A percentile compares a stretch with the other conserved stretches of the same genome.
These are phyloP conservation scores for Saraca asoca DNA, from an alignment of 331 rosid genomes.

Conservation along the genomic window DNA sequence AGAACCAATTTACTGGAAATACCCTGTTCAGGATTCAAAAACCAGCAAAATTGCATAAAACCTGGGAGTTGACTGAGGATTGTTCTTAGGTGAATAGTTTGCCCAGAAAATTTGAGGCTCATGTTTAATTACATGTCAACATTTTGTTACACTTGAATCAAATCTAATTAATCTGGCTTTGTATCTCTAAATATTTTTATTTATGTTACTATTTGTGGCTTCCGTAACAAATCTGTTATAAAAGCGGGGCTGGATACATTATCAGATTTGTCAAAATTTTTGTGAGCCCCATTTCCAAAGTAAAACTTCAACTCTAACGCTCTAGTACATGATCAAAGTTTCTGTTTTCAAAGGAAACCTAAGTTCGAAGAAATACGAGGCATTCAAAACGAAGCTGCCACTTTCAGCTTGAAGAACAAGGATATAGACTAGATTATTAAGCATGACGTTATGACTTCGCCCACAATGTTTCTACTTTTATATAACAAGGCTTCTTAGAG, in stretches of 20 bases:
- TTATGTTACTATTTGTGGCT: not conserved
- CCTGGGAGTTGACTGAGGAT: not conserved
- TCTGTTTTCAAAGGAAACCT: not conserved
- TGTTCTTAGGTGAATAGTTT: not conserved
- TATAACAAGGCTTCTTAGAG: not conserved
- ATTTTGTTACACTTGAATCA: not conserved
- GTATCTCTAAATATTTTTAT: not conserved
- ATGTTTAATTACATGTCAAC: constrained; percentile 2
- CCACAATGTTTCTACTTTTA: not conserved
- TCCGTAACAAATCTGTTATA: not conserved
- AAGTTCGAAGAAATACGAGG: too few relatives aligned
- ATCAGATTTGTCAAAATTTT: not conserved
- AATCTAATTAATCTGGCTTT: not conserved
- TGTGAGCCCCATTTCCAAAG: not conserved
- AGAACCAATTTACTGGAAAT: not conserved
- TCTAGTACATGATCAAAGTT: not conserved
- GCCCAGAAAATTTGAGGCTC: constrained; percentile 15
- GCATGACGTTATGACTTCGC: not conserved
- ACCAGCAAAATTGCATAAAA: not conserved
- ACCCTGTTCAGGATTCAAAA: not conserved
- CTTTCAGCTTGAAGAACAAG: constrained; percentile 18
- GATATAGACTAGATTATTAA: constrained; percentile 6
- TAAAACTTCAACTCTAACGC: not conserved
- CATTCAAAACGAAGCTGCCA: not conserved
- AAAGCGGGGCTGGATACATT: too few relatives aligned